Evolutionary conservation across 352 stramenopile species (phyloP).

Genomic region (Phytophthora crassamura): DNA sequence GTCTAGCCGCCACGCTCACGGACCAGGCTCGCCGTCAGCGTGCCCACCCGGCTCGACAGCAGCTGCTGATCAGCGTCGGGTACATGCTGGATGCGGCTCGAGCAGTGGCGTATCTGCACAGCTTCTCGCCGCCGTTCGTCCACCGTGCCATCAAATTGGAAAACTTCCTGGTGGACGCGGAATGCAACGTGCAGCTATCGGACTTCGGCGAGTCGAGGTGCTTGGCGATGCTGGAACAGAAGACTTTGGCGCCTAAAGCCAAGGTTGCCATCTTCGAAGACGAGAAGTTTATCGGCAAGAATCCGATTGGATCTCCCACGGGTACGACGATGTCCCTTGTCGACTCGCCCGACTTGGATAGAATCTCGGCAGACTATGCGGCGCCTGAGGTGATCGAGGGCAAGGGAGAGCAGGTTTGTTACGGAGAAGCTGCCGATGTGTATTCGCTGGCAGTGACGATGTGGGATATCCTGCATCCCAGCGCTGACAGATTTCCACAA

Average conservation of each 20-base stretch:
- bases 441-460: constrained; percentile 69
- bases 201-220: constrained; percentile 48
- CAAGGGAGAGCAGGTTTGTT: constrained; percentile 29
- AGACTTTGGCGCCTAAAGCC: background rate
- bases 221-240: constrained; percentile 16
- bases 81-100: constrained; percentile 58
- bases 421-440: constrained; percentile 57
- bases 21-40: constrained; percentile 29
- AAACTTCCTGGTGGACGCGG: constrained; percentile 52
- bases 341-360: constrained; percentile 22
- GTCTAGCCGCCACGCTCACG: constrained; percentile 27
- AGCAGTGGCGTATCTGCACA: constrained; percentile 59
- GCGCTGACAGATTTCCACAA: constrained; percentile 41
- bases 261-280: constrained; percentile 24
- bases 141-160: constrained; percentile 56
- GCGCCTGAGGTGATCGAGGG: constrained; percentile 63
- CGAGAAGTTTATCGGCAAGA: constrained; percentile 1
- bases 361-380: constrained; percentile 59
- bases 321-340: constrained; percentile 8
- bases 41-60: constrained; percentile 24
- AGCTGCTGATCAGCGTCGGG: constrained; percentile 45
- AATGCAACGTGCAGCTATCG: constrained; percentile 44
- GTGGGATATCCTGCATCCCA: constrained; percentile 67
- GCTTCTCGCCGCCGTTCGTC: constrained; percentile 51
- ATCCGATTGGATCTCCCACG: constrained; percentile 11